A percentile compares a stretch with the other conserved stretches of the same genome.
These are phyloP conservation scores for Aspergillus viridinutans DNA, from an alignment of 2,329 filamentous ascomycete species.

Conservation along the genomic window DNA sequence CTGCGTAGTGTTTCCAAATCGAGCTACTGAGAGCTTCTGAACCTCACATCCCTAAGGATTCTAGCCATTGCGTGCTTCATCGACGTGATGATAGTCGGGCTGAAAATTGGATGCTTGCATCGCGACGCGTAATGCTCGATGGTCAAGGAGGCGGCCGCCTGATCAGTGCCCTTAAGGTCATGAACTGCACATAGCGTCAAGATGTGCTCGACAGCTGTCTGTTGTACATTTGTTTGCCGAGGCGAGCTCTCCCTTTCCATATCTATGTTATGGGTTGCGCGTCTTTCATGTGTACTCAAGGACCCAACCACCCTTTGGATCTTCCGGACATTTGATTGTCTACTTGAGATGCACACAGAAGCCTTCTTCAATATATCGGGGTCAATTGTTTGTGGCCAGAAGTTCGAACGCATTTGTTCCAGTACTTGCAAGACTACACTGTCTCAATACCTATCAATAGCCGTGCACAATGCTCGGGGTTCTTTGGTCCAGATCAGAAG, in stretches of 20 bases:
- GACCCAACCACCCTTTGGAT: not conserved
- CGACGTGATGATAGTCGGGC: conserved; percentile 12
- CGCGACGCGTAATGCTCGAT: conserved; percentile 11
- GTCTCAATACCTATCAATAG: not conserved
- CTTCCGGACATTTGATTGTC: not conserved
- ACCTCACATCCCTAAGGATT: not conserved
- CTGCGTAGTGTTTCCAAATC: conserved; percentile 1
- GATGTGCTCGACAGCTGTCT: not conserved
- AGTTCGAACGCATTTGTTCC: not conserved
- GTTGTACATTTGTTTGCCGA: not conserved
- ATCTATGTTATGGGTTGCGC: not conserved
- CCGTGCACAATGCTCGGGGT: conserved; percentile 3
- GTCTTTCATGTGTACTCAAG: not conserved
- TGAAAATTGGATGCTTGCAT: conserved; percentile 5
- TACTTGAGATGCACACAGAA: not conserved
- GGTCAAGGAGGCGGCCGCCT: not conserved
- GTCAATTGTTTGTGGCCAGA: not conserved
- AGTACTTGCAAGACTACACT: not conserved
- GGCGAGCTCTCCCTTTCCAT: not conserved
- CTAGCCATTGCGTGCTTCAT: conserved; percentile 3
- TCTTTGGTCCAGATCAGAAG: not conserved
- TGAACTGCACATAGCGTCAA: not conserved
- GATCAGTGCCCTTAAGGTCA: not conserved
- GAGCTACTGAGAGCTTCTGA: not conserved
- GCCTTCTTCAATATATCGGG: not conserved